Evolutionary conservation across 768 basidiomycete genomes (phyloP).

Genomic region (Lanmaoa pseudosensibilis): DNA sequence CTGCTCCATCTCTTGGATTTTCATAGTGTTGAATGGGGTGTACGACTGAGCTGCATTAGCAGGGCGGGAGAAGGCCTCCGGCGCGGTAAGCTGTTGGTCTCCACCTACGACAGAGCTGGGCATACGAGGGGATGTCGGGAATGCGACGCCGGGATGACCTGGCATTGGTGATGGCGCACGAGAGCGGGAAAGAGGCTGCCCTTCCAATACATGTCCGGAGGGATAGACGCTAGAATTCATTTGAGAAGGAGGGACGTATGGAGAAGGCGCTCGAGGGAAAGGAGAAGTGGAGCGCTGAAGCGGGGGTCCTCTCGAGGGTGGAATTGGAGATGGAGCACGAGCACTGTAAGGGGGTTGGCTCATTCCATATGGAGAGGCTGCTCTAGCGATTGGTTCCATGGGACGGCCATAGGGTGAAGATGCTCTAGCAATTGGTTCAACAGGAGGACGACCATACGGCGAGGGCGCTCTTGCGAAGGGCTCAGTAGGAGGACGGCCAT

Average conservation of each 20-base stretch:
- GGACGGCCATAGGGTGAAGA: slow-evolving; percentile 37
- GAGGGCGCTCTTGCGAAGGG: slow-evolving; percentile 27
- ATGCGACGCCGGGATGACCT: slow-evolving; percentile 33
- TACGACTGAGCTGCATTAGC: slow-evolving; percentile 67
- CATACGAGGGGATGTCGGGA: slow-evolving; percentile 32
- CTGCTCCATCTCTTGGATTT: slow-evolving; percentile 76
- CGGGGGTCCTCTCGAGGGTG: slow-evolving; percentile 19
- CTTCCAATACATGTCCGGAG: slow-evolving; percentile 55
- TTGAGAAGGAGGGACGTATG: slow-evolving; percentile 25
- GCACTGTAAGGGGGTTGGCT: slow-evolving; percentile 26
- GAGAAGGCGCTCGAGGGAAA: slow-evolving; percentile 33
- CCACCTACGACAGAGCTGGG: slow-evolving; percentile 17
- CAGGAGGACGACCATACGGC: slow-evolving; percentile 33
- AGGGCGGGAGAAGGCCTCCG: slow-evolving; percentile 74
- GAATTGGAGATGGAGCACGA: slow-evolving; percentile 33
- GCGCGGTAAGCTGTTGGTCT: slow-evolving; percentile 50
- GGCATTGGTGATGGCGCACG: slow-evolving; percentile 58
- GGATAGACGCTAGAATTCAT: slow-evolving; percentile 45
- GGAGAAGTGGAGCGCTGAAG: slow-evolving; percentile 31
- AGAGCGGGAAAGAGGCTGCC: slow-evolving; percentile 45
- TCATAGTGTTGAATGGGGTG: slow-evolving; percentile 67
- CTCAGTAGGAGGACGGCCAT: slow-evolving; percentile 33
- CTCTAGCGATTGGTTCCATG: slow-evolving; percentile 42
- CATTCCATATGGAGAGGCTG: slow-evolving; percentile 33
- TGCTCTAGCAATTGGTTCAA: slow-evolving; percentile 41